These are phyloP conservation scores for Mariannaea sp. DNA, from an alignment of 2,329 filamentous ascomycete species.

Conservation along the genomic window DNA sequence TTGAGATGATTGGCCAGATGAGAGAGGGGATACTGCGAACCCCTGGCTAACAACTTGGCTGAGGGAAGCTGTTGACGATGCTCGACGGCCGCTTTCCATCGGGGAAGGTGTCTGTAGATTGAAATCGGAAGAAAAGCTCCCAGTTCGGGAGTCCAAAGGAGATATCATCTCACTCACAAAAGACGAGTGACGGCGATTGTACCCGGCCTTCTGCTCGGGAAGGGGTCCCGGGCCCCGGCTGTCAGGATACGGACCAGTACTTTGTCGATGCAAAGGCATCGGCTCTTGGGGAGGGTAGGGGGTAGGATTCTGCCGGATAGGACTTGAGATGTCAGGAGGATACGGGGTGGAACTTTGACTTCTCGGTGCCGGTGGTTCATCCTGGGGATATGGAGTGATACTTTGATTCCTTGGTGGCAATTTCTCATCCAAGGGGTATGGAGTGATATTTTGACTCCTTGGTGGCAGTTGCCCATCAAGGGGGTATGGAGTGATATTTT, in stretches of 20 bases:
- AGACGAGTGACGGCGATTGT: conserved; percentile 36
- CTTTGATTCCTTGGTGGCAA: background rate
- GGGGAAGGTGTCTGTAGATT: conserved; percentile 39
- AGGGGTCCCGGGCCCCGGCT: too few relatives aligned
- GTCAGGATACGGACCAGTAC: conserved; percentile 24
- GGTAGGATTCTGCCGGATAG: conserved; percentile 1
- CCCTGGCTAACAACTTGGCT: conserved; percentile 16
- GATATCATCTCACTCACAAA: conserved; percentile 34
- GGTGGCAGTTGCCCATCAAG: background rate
- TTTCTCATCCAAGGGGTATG: background rate
- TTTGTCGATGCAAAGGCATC: background rate
- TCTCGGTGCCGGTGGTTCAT: background rate
- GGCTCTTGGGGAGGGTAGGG: conserved; percentile 18
- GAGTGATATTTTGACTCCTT: background rate
- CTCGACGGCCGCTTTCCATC: conserved; percentile 32
- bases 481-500: background rate
- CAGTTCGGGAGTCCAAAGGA: conserved; percentile 34
- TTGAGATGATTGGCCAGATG: background rate
- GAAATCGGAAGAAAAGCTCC: conserved; percentile 33
- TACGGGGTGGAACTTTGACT: background rate
- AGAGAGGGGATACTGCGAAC: conserved; percentile 34
- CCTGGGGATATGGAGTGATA: background rate
- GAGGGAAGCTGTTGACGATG: conserved; percentile 28
- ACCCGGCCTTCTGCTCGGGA: conserved; percentile 6
- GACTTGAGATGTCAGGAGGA: conserved; percentile 8